Evolutionary conservation across 2,329 filamentous ascomycete species (phyloP), one percentile per base, ranked within the genome.

Genomic region (Aspergillus carbonarius): DNA sequence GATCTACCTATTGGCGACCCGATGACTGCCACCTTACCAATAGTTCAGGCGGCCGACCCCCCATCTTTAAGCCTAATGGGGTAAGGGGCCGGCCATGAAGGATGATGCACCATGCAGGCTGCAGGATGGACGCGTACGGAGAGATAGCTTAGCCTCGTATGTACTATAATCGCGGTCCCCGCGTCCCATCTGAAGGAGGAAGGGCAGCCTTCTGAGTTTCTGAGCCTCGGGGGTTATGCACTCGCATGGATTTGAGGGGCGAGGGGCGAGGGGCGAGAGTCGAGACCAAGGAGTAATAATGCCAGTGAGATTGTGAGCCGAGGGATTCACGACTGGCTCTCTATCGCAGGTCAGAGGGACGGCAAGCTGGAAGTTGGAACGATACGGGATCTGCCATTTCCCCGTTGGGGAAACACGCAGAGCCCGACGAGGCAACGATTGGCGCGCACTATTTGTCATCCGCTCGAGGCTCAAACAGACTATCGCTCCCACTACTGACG

Each of bases 21-120:
- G 39, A 55, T 35, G 51, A 59, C 42, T 62, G 57, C 62, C 67
- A 67, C 68, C 68, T 68, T 66, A 62, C 63, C 67, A 66, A 68
- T 68, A 68, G 67, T 64, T 63, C 53, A 59, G 55, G 51, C 44
- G 60, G 60, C 62, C 58, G 57, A 55, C 27, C 55, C 55, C 32
- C 35, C 32, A 20, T 44, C 39, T 40, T 62, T 51, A 62, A 54
- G 55, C 61, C 42, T 40, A 50, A 59, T 32, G 46, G 55, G 56
- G 37, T 59, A 62, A 61, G 55, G 49, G 47, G 32, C 47, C 49
- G 47, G 48, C 25, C 40, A 55, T 40, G 51, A 46, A 37, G 56
- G 60, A 57, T 46, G 52, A 27, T 59, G 48, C 27, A 49, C 35
- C 54, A 48, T 60, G 57, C 57, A 57, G 57, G 25, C 27, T 52